Evolutionary conservation across 176 grass and related monocot species (phyloP).

Genomic region (Carex kokanica): DNA sequence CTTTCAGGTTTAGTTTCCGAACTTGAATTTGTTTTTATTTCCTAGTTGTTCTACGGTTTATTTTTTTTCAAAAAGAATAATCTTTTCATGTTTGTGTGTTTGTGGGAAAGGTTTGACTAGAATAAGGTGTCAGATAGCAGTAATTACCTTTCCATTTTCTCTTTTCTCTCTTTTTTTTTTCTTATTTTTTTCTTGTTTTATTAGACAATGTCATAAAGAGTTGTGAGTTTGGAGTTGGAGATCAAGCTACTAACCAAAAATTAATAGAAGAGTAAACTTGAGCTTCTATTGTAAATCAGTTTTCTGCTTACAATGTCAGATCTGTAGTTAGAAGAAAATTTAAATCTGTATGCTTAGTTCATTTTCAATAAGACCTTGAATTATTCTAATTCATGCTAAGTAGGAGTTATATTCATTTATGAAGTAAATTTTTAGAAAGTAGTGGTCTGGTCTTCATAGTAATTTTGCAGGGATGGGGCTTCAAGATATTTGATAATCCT

Average conservation of each 20-base stretch:
- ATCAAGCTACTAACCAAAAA: background rate
- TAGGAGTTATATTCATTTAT: background rate
- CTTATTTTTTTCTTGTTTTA: background rate
- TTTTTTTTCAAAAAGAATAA: background rate
- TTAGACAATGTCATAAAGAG: background rate
- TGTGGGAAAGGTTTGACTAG: background rate
- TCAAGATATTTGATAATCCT: background rate
- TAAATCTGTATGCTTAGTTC: background rate
- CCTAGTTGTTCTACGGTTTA: background rate
- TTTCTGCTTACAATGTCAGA: background rate
- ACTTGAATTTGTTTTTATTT: background rate
- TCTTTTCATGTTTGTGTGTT: background rate
- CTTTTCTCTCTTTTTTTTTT: background rate
- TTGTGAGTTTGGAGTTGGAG: background rate
- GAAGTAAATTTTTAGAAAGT: background rate
- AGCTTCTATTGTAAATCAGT: background rate
- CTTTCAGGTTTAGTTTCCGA: constrained; percentile 66
- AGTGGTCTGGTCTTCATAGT: background rate
- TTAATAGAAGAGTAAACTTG: background rate
- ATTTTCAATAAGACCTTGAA: background rate
- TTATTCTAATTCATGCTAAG: background rate
- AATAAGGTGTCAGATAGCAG: background rate
- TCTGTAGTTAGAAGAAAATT: background rate
- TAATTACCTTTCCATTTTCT: background rate
- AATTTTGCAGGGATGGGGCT: background rate